A percentile compares a stretch with the other conserved stretches of the same genome.
Conservation (phyloP, 2,329 filamentous ascomycete genomes). For the Pseudogymnoascus sp. region DNA sequence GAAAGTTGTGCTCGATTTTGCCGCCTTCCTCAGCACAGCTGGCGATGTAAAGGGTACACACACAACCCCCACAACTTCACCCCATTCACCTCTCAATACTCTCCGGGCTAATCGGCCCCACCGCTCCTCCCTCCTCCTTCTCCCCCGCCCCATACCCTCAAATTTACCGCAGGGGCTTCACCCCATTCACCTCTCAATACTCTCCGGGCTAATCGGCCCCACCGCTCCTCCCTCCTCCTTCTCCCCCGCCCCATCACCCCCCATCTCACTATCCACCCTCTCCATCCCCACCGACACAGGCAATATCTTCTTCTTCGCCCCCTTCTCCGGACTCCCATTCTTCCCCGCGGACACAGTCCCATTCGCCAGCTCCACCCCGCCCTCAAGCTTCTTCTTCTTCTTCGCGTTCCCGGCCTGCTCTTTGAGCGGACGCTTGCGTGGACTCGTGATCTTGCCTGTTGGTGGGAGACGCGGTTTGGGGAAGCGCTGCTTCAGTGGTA, state of each 20-base stretch:
- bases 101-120: conserved; percentile 79
- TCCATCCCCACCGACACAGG: conserved; percentile 40
- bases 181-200: conserved; percentile 31
- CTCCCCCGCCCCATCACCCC: conserved; percentile 46
- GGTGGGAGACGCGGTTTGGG: conserved; percentile 57
- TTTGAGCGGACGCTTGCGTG: conserved; percentile 72
- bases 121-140: conserved; percentile 59
- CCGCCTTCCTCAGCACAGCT: not conserved
- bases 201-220: conserved; percentile 81
- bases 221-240: conserved; percentile 61
- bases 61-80: not conserved
- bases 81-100: conserved; percentile 37
- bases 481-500: conserved; percentile 82
- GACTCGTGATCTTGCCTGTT: conserved; percentile 79
- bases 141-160: conserved; percentile 46
- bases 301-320: conserved; percentile 45
- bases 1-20: not conserved
- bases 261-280: conserved; percentile 49
- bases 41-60: not conserved
- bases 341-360: conserved; percentile 25
- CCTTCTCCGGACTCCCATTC: conserved; percentile 33
- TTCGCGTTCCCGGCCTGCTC: conserved; percentile 78
- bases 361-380: conserved; percentile 28
- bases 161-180: too few relatives aligned
- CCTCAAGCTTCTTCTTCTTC: conserved; percentile 77